Evolutionary conservation across 1,284 basidiomycete genomes (phyloP).

Genomic region (Rhodotorula glutinis): DNA sequence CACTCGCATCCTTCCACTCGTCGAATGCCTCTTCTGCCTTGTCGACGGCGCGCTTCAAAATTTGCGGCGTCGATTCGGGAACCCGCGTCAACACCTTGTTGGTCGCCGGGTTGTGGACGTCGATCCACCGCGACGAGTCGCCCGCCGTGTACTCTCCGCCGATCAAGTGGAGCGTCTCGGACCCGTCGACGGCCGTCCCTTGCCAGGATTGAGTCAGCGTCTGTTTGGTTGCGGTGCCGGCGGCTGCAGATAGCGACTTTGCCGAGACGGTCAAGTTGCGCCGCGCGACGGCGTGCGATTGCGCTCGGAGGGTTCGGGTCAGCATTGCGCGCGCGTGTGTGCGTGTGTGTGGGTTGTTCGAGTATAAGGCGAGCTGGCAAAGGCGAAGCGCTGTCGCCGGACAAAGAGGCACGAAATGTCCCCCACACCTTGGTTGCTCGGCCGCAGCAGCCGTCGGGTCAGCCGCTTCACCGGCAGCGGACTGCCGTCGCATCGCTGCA

Average conservation of each 20-base stretch:
- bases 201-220: conserved; percentile 15
- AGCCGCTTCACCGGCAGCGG: no score
- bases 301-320: neutral
- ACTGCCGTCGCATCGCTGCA: no score
- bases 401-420: neutral
- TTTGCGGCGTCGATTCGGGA: conserved; percentile 77
- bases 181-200: conserved; percentile 20
- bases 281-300: neutral
- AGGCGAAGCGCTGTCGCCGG: no score
- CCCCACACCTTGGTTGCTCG: no score
- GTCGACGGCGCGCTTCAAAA: conserved; percentile 82
- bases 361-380: no score
- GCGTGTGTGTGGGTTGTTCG: neutral
- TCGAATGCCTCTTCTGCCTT: conserved; percentile 85
- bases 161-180: conserved; percentile 38
- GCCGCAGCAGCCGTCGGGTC: no score
- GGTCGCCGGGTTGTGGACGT: conserved; percentile 42
- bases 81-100: conserved; percentile 75
- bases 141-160: conserved; percentile 40
- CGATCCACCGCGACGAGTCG: conserved; percentile 34
- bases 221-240: conserved; percentile 3
- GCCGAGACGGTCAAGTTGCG: conserved; percentile 4
- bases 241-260: neutral
- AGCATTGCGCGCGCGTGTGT: neutral
- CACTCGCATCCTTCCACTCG: conserved; percentile 80